Evolutionary conservation across 345 rosid genomes (phyloP).

Genomic region (Ailanthus altissimus): DNA sequence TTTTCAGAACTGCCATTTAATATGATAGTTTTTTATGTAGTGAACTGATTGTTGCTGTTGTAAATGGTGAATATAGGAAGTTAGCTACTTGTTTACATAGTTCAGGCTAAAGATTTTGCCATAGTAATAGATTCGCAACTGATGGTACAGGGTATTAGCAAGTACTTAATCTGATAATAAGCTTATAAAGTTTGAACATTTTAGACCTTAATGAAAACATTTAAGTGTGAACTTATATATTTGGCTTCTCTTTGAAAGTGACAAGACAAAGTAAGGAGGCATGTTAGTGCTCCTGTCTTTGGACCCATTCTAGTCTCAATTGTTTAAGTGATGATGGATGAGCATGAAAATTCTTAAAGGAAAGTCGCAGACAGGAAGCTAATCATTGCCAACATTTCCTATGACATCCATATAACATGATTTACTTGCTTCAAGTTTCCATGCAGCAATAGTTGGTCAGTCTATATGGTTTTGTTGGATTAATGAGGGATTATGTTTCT

Average conservation of each 20-base stretch:
- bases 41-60: neutral
- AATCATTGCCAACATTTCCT: neutral
- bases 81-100: neutral
- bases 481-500: neutral
- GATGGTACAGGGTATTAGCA: neutral
- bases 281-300: neutral
- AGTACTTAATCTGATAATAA: neutral
- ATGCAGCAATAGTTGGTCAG: neutral
- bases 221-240: neutral
- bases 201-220: too few relatives aligned
- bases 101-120: neutral
- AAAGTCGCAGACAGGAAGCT: neutral
- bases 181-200: too few relatives aligned
- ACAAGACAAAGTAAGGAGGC: neutral
- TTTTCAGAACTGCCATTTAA: neutral
- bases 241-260: neutral
- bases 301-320: neutral
- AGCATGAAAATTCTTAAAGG: neutral
- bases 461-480: neutral
- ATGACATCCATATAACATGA: neutral
- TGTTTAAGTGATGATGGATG: neutral
- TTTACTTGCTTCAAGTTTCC: neutral
- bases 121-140: neutral
- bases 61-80: too few relatives aligned
- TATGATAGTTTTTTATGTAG: neutral